A percentile compares a stretch with the other conserved stretches of the same genome.
phyloP scores from a whole-genome alignment of 2,329 filamentous ascomycete species.

The Curvularia sp. region DNA sequence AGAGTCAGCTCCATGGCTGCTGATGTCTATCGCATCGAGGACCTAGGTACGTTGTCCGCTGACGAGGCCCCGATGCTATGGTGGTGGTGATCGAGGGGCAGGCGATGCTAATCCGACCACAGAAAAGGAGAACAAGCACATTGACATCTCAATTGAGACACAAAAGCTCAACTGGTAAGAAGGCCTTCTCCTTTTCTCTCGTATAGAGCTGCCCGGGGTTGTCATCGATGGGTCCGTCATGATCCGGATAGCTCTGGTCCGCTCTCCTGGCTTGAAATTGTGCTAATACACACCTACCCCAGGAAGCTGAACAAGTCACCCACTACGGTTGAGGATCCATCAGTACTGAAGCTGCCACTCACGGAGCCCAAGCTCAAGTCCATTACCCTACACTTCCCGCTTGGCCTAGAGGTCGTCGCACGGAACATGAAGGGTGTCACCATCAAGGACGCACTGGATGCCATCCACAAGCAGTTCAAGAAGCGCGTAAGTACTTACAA shows the following conservation, averaged over 20 bases:
- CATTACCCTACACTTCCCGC: conserved; percentile 90
- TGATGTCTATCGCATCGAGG: conserved; percentile 82
- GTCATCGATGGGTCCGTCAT: conserved; percentile 10
- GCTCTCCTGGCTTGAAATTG: conserved; percentile 3
- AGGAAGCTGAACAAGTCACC: conserved; percentile 96
- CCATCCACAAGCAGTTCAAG: conserved; percentile 95
- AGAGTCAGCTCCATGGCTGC: conserved; percentile 76
- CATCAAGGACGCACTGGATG: conserved; percentile 95
- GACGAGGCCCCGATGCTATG: conserved; percentile 23
- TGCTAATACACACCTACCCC: conserved; percentile 29
- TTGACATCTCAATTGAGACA: conserved; percentile 80
- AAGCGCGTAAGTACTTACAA: conserved; percentile 74
- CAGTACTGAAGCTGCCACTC: conserved; percentile 81
- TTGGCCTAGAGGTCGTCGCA: conserved; percentile 86
- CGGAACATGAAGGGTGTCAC: conserved; percentile 94
- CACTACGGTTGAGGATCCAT: conserved; percentile 78
- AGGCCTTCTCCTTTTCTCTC: background rate
- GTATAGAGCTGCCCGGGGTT: background rate
- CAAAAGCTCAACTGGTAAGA: conserved; percentile 87
- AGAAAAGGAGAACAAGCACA: conserved; percentile 77
- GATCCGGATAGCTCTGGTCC: conserved; percentile 18
- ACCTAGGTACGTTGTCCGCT: conserved; percentile 71
- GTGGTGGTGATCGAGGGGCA: conserved; percentile 35
- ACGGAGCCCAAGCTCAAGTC: conserved; percentile 86
- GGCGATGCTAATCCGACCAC: conserved; percentile 46